Percentiles rank a stretch among this genome's conserved stretches.
These are phyloP conservation scores for Schizochytrium sp. DNA, from an alignment of 108 stramenopile genomes.

Conservation along the genomic window DNA sequence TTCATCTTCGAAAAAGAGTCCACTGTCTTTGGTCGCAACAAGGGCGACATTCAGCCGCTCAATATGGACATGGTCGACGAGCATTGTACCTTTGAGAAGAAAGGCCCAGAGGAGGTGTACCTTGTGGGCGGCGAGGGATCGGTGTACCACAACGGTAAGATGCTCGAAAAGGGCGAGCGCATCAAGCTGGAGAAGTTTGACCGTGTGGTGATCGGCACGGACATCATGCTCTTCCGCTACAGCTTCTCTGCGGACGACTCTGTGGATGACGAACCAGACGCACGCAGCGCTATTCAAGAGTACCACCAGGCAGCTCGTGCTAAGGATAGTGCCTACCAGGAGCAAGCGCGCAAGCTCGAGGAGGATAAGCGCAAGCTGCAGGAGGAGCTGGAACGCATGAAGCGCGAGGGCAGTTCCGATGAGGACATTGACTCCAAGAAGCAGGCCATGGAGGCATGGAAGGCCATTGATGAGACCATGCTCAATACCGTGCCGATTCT, in stretches of 20 bases:
- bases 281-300: background rate
- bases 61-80: constrained; percentile 36
- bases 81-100: constrained; percentile 28
- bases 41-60: constrained; percentile 52
- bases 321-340: background rate
- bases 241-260: background rate
- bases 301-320: background rate
- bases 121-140: constrained; percentile 42
- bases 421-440: background rate
- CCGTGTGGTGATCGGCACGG: constrained; percentile 39
- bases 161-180: constrained; percentile 32
- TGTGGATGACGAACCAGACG: background rate
- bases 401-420: background rate
- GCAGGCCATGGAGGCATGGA: constrained; percentile 12
- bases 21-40: constrained; percentile 37
- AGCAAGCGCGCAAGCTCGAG: background rate
- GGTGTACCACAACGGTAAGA: constrained; percentile 42
- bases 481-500: background rate
- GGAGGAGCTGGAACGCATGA: background rate
- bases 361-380: constrained; percentile 1
- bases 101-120: constrained; percentile 29
- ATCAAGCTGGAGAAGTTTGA: constrained; percentile 28
- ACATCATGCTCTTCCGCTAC: constrained; percentile 16
- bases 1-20: constrained; percentile 38
- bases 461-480: constrained; percentile 14